Percentiles rank a stretch among this genome's conserved stretches.
These are phyloP conservation scores for Phytophthora sp. DNA, from an alignment of 352 stramenopile species.

Conservation along the genomic window DNA sequence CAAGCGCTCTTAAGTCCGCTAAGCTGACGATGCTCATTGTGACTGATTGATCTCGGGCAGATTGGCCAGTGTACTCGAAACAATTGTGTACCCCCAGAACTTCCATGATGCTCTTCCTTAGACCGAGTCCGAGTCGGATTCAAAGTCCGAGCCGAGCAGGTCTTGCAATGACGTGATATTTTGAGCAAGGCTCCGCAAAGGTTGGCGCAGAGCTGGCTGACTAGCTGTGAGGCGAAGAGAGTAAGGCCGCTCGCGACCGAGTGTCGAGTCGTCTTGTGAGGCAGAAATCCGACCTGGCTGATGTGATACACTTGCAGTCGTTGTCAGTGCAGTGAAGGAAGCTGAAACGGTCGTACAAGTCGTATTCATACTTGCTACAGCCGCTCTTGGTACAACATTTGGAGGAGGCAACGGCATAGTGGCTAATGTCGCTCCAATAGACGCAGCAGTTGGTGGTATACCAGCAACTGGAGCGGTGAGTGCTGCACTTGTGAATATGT, in stretches of 20 bases:
- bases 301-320: not conserved
- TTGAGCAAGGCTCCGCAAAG: slow-evolving; percentile 16
- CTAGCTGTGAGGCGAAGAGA: slow-evolving; percentile 15
- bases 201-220: slow-evolving; percentile 19
- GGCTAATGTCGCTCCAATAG: not conserved
- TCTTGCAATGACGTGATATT: slow-evolving; percentile 18
- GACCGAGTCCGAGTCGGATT: slow-evolving; percentile 22
- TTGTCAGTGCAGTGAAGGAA: not conserved
- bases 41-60: too few relatives aligned
- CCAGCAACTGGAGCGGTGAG: not conserved
- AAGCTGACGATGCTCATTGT: too few relatives aligned
- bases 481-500: slow-evolving; percentile 2
- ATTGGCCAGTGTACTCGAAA: too few relatives aligned
- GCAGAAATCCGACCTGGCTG: slow-evolving; percentile 7
- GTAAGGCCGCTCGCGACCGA: not conserved
- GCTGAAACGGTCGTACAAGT: too few relatives aligned
- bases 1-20: too few relatives aligned
- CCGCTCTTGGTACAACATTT: not conserved
- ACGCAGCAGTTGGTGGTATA: slow-evolving; percentile 3
- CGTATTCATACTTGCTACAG: not conserved
- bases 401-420: not conserved
- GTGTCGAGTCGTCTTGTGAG: slow-evolving; percentile 19
- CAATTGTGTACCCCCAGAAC: too few relatives aligned
- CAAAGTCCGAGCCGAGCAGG: slow-evolving; percentile 26
- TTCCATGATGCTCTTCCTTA: too few relatives aligned